Conservation (phyloP, 257 asterid species). For the Solanum etuberosum region DNA sequence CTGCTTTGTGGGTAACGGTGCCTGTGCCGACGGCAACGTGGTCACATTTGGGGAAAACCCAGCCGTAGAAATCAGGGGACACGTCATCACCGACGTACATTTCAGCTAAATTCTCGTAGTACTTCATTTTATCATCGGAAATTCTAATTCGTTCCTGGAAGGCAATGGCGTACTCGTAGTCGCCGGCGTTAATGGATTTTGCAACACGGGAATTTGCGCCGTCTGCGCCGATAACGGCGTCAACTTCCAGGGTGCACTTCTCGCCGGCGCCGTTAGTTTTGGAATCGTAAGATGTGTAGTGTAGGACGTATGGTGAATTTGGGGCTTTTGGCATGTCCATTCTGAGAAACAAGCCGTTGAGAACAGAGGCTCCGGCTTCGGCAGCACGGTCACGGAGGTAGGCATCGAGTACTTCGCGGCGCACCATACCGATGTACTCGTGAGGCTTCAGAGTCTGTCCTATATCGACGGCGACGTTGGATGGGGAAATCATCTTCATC, state of each 20-base stretch:
- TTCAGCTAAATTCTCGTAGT: conserved; percentile 68
- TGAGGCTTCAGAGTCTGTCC: conserved; percentile 80
- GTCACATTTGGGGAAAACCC: conserved; percentile 95
- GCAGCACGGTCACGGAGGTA: conserved; percentile 84
- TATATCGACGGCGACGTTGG: conserved; percentile 84
- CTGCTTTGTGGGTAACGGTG: conserved; percentile 81
- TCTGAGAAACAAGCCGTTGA: conserved; percentile 71
- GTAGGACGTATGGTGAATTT: conserved; percentile 52
- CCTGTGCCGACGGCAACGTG: conserved; percentile 97
- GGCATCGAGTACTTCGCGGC: conserved; percentile 80
- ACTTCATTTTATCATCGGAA: conserved; percentile 80
- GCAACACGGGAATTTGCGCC: conserved; percentile 98
- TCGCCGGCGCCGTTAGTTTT: conserved; percentile 63
- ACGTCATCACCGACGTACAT: conserved; percentile 96
- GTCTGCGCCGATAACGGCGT: conserved; percentile 85
- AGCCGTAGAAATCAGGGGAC: conserved; percentile 87
- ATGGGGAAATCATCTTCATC: conserved; percentile 96
- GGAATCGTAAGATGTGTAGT: conserved; percentile 55
- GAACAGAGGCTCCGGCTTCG: conserved; percentile 57
- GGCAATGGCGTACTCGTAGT: conserved; percentile 90
- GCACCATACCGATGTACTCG: conserved; percentile 96
- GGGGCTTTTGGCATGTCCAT: conserved; percentile 61
- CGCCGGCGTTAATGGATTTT: conserved; percentile 73
- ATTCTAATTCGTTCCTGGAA: conserved; percentile 83
- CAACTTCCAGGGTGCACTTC: conserved; percentile 62